Conservation (phyloP, 2,329 filamentous ascomycete genomes). For the Fusarium domesticum region DNA sequence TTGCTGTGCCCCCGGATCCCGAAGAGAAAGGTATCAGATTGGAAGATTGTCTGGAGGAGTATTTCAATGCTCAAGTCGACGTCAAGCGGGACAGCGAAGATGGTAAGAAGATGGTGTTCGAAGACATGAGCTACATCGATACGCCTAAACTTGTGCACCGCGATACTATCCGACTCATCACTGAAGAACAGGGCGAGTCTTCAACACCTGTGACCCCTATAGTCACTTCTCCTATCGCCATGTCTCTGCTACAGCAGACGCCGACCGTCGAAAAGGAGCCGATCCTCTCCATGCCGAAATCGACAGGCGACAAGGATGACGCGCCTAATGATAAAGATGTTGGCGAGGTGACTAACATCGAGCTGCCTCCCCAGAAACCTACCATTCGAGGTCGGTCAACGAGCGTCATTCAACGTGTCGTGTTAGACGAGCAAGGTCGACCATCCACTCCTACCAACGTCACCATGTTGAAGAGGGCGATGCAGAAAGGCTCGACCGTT, state of each 20-base stretch:
- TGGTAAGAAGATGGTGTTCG: slow-evolving; percentile 43
- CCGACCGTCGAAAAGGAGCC: slow-evolving; percentile 16
- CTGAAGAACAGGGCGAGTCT: slow-evolving; percentile 32
- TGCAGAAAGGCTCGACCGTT: slow-evolving; percentile 46
- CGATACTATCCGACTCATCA: slow-evolving; percentile 36
- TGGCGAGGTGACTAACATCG: slow-evolving; percentile 18
- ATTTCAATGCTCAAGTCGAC: slow-evolving; percentile 92
- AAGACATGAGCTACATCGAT: slow-evolving; percentile 28
- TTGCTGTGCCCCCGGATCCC: slow-evolving; percentile 78
- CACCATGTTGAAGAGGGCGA: slow-evolving; percentile 43
- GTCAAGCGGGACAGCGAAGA: slow-evolving; percentile 70
- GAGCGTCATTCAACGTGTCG: slow-evolving; percentile 60
- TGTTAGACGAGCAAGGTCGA: slow-evolving; percentile 51
- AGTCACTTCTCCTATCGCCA: slow-evolving; percentile 31
- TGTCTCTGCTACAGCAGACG: slow-evolving; percentile 24
- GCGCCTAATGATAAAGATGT: slow-evolving; percentile 13
- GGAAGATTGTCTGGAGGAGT: slow-evolving; percentile 88
- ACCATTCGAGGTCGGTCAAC: slow-evolving; percentile 47
- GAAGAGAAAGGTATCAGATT: slow-evolving; percentile 71
- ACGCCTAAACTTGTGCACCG: slow-evolving; percentile 28
- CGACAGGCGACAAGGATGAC: slow-evolving; percentile 8
- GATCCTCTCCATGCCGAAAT: slow-evolving; percentile 1
- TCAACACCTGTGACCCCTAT: slow-evolving; percentile 31
- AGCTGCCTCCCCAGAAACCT: slow-evolving; percentile 26
- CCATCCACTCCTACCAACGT: slow-evolving; percentile 41